Base-by-base conservation (phyloP, 2,329 filamentous ascomycete species). In the Colletotrichum aenigma region DNA sequence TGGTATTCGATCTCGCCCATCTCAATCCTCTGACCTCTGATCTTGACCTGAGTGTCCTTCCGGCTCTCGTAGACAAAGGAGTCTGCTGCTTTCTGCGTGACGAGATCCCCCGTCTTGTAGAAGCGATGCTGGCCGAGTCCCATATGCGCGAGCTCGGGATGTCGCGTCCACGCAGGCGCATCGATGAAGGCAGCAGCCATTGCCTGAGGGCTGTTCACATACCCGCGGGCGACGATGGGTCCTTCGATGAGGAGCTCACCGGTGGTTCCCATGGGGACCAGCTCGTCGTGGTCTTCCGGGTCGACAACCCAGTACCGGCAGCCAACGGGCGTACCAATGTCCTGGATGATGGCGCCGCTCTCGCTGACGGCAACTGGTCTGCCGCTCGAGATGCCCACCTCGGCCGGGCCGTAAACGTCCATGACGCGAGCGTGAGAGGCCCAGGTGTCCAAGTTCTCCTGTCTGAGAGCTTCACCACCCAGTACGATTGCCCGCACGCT, bases 401-500 rank as follows among this genome's bases (percentile, higher is more conserved):
- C 38, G 9, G 38, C 38, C 1, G 38, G 38, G 3, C 38, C 38
- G 18, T 43, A 43, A 1, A 43, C 38, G 9, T 43, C 38, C 38
- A 43, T 43, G 38, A 43, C 38, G 9, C 38, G 38, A 43, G 38
- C 38, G 1, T 43, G 38, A 43, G 18, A 7, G 38, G 38, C 9
- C 38, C 38, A 43, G 38, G 38, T 43, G 0, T 43, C 38, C 18
- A 43, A 5, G 38, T 43, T 43, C 38, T 43, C 38, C 38, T 43
- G 38, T 0, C 38, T 43, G 18, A 43, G 38, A 6, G 38, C 38
- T 5, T 43, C 38, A 5, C 38, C 38, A 9, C 38, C 38, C 18
- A 43, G 1, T 3, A 43, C 38, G 0, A 43, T 3, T 5, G 38
- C 38, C 1, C 1, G 3, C 1, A 43, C 38, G 2, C 38, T 43